Evolutionary conservation across 441 rosid species (phyloP), one percentile per base, ranked within the genome.

Genomic region (Aleurites moluccanus): DNA sequence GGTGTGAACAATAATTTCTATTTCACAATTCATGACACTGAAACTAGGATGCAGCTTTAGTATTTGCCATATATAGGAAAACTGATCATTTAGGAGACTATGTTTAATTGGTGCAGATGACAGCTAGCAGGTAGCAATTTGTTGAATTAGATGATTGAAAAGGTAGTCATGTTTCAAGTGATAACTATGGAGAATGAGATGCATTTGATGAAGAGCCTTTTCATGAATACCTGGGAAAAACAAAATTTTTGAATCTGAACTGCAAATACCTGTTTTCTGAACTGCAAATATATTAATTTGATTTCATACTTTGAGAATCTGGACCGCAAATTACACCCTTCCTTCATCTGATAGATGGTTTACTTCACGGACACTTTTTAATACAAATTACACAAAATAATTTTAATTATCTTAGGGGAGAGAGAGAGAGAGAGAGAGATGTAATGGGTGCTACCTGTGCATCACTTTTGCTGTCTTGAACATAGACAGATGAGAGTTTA

Each of bases 391-490:
- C 42, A 38, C 30, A 23, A 28, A 23, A 18, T 25, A 38, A 14
- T 60, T 60, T 16, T 56, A 38, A 15, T 35, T 56, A 6, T 40
- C 40, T 14, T 21, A 40, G 14, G 20, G 11, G 33, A 30, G 33
- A 30, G 33, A 30, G 33, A 30, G 33, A 38, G 40, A 38, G 40
- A 38, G 40, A 38, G 40, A 6, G 40, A 38, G 40, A 38, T 69
- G 68, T 78, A 50, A 53, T 40, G 45, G 68, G 71, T 56, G 44
- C 49, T 66, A 49, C 11, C 23, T 59, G 75, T 68, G 62, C 72
- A 33, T 64, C 69, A 45, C 10, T 28, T 49, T 38, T 42, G 50
- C 73, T 49, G 35, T 15, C 61, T 44, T 67, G 38, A 71, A 64
- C 49, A 72, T 47, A 3, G 27, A 55, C 30, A 50, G 64, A 77